phyloP scores from a whole-genome alignment of 2,329 filamentous ascomycete genomes.

The Clarireedia paspali region DNA sequence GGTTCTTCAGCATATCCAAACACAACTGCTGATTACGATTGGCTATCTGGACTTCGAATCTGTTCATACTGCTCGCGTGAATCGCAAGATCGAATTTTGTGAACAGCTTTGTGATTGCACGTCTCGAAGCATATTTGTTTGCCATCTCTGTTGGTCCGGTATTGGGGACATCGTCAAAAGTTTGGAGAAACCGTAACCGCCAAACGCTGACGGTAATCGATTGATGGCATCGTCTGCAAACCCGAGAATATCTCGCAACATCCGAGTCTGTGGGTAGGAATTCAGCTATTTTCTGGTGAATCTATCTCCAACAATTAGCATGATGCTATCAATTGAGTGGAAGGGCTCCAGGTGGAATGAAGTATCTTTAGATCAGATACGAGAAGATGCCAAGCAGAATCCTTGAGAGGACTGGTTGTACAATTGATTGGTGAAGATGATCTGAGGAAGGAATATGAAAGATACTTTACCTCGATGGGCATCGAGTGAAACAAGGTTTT shows the following conservation, averaged over 20 bases:
- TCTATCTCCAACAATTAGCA: constrained; percentile 15
- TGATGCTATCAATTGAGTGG: not conserved
- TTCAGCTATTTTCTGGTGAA: constrained; percentile 25
- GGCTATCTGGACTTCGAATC: constrained; percentile 4
- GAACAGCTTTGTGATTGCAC: constrained; percentile 27
- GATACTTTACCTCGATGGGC: constrained; percentile 1
- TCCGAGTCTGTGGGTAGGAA: constrained; percentile 33
- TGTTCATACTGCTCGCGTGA: not conserved
- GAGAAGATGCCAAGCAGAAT: too few relatives aligned
- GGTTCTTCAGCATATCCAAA: constrained; percentile 32
- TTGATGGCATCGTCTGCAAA: constrained; percentile 33
- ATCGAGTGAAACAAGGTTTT: not conserved
- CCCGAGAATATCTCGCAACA: constrained; percentile 32
- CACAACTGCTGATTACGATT: constrained; percentile 27
- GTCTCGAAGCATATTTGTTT: constrained; percentile 28
- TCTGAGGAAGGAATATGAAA: not conserved
- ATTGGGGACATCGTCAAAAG: constrained; percentile 33
- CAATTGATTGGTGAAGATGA: too few relatives aligned
- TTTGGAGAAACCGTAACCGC: constrained; percentile 35
- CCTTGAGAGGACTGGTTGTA: not conserved
- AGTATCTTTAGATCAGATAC: too few relatives aligned
- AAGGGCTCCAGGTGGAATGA: not conserved
- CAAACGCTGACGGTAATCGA: constrained; percentile 39
- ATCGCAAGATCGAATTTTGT: constrained; percentile 15
- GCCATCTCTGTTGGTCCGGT: constrained; percentile 25